Conservation (phyloP, 129 eudicot species). For the Flaveria trinervia region DNA sequence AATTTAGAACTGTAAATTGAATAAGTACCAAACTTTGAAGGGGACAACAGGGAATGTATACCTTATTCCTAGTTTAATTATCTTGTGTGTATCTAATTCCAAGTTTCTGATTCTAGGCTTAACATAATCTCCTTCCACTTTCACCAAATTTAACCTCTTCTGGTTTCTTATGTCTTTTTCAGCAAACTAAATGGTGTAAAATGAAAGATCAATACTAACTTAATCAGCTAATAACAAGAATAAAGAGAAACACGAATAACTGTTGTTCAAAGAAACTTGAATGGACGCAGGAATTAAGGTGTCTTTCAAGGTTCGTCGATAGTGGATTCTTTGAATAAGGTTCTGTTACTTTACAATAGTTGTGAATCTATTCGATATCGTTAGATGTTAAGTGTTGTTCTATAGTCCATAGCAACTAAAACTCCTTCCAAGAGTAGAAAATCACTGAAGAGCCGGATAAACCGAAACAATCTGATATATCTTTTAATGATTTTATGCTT, state of each 20-base stretch:
- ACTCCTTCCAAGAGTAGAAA: constrained; percentile 42
- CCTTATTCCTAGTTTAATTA: constrained; percentile 46
- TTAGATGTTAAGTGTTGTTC: constrained; percentile 57
- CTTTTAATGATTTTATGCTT: constrained; percentile 61
- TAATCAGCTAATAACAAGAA: constrained; percentile 9
- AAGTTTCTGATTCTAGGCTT: constrained; percentile 64
- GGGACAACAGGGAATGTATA: constrained; percentile 63
- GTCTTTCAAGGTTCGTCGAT: constrained; percentile 36
- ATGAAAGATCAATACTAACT: constrained; percentile 16
- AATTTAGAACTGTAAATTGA: constrained; percentile 41
- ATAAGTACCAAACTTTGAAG: constrained; percentile 80
- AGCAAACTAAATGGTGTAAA: constrained; percentile 22
- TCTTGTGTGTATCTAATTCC: constrained; percentile 52
- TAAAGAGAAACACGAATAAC: constrained; percentile 16
- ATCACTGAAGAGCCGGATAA: constrained; percentile 40
- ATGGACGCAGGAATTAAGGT: constrained; percentile 32
- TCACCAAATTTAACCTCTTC: constrained; percentile 28
- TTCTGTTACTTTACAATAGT: constrained; percentile 52
- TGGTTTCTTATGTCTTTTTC: constrained; percentile 19
- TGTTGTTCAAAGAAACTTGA: constrained; percentile 31
- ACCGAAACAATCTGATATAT: constrained; percentile 56
- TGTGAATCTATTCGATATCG: constrained; percentile 65
- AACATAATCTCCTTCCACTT: constrained; percentile 55
- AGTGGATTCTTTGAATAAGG: constrained; percentile 70
- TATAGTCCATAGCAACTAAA: constrained; percentile 45